These are phyloP conservation scores for Hemileia vastatrix DNA, from an alignment of 1,284 basidiomycete genomes.

Conservation along the genomic window DNA sequence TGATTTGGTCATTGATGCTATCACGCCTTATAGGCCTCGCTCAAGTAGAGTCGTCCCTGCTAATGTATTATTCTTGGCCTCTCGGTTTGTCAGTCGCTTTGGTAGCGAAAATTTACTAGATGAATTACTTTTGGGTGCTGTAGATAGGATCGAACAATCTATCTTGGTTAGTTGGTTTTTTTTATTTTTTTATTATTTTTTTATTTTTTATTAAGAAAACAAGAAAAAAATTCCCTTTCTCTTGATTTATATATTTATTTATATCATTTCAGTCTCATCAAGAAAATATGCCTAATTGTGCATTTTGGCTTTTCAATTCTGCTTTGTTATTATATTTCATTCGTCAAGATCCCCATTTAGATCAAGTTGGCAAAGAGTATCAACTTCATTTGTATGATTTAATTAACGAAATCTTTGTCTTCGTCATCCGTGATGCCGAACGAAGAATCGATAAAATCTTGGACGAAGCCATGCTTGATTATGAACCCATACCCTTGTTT, in stretches of 20 bases:
- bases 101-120: slow-evolving; percentile 54
- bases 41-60: slow-evolving; percentile 33
- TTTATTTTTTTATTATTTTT: slow-evolving; percentile 5
- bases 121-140: slow-evolving; percentile 77
- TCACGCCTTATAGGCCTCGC: slow-evolving; percentile 35
- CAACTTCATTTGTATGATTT: slow-evolving; percentile 59
- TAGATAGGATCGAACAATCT: slow-evolving; percentile 80
- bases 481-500: slow-evolving; percentile 63
- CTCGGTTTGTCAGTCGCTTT: slow-evolving; percentile 33
- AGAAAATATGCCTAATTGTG: slow-evolving; percentile 72
- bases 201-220: background rate
- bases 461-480: slow-evolving; percentile 73
- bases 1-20: slow-evolving; percentile 31
- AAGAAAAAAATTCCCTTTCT: slow-evolving; percentile 18
- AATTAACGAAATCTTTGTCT: slow-evolving; percentile 89
- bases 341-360: slow-evolving; percentile 55
- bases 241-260: background rate
- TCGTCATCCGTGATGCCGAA: slow-evolving; percentile 87
- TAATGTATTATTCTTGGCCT: slow-evolving; percentile 36
- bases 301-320: slow-evolving; percentile 91
- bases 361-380: slow-evolving; percentile 17
- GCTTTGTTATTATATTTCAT: slow-evolving; percentile 82
- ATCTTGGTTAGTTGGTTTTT: slow-evolving; percentile 62
- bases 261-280: slow-evolving; percentile 55
- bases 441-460: slow-evolving; percentile 75